These are phyloP conservation scores for Penicillium soppii DNA, from an alignment of 495 filamentous ascomycete genomes.

Conservation along the genomic window DNA sequence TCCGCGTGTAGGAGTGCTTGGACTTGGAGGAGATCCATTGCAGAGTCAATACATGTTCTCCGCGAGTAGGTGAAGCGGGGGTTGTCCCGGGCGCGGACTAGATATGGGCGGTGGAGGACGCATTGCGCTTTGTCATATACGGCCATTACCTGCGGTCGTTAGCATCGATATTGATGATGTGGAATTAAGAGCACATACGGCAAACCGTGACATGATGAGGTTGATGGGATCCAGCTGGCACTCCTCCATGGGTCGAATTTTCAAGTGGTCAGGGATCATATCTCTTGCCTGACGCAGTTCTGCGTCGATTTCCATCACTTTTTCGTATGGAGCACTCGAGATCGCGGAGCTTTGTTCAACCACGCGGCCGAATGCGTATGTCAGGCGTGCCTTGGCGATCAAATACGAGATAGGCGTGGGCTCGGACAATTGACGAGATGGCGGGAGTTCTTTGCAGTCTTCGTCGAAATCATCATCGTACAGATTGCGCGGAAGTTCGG, in stretches of 20 bases:
- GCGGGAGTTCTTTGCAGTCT: constrained; percentile 71
- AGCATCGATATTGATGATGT: constrained; percentile 4
- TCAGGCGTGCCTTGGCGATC: constrained; percentile 73
- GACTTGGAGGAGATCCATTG: constrained; percentile 73
- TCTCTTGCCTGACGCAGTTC: constrained; percentile 70
- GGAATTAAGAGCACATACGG: constrained; percentile 31
- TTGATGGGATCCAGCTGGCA: constrained; percentile 71
- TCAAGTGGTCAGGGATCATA: constrained; percentile 74
- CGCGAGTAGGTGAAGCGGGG: constrained; percentile 80
- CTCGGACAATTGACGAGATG: constrained; percentile 69
- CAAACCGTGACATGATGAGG: constrained; percentile 81
- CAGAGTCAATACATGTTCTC: constrained; percentile 82
- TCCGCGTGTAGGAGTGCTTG: constrained; percentile 76
- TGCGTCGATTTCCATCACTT: constrained; percentile 77
- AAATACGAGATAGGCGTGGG: constrained; percentile 86
- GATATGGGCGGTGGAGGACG: constrained; percentile 85
- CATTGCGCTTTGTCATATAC: constrained; percentile 88
- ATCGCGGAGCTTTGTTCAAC: constrained; percentile 49
- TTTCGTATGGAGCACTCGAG: constrained; percentile 67
- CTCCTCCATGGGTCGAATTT: constrained; percentile 74
- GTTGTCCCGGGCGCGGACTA: constrained; percentile 74
- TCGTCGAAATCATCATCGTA: constrained; percentile 93
- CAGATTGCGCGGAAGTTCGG: constrained; percentile 81
- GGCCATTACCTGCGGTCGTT: constrained; percentile 59
- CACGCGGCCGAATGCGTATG: constrained; percentile 61